Evolutionary conservation across 2,329 filamentous ascomycete genomes (phyloP), one percentile per base, ranked within the genome.

Genomic region (Talaromyces sp.): DNA sequence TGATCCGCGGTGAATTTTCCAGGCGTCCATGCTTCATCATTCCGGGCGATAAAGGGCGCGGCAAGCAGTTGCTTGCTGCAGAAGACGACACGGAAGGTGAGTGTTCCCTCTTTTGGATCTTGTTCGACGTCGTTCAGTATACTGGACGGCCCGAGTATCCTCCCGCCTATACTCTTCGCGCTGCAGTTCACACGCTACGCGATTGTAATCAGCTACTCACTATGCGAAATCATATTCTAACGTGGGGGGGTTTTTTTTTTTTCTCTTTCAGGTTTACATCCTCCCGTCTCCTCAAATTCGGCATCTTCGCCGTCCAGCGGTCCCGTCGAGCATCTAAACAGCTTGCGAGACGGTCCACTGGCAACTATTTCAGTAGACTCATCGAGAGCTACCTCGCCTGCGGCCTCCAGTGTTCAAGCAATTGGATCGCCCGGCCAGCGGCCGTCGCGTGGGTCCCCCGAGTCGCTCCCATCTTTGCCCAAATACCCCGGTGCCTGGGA

Each of bases 1-100:
- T 64, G 62, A 65, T 67, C 60, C 11, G 38, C 51, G 17, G 29
- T 48, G 57, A 51, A 46, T 52, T 54, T 62, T 62, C 65, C 67
- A 69, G 70, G 67, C 72, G 70, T 77, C 74, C 74, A 77, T 77
- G 75, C 74, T 74, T 75, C 75, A 76, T 72, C 67, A 76, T 77
- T 77, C 70, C 74, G 71, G 70, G 70, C 68, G 65, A 72, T 76
- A 77, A 74, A 65, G 68, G 70, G 69, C 74, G 76, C 76, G 72
- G 75, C 75, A 77, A 77, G 76, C 75, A 72, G 73, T 72, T 74
- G 76, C 75, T 78, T 77, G 75, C 75, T 76, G 74, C 75, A 73
- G 70, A 70, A 73, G 74, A 75, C 74, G 73, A 77, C 69, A 76
- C 75, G 75, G 76, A 77, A 75, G 72, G 76, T 77, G 66, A 63